phyloP scores from a whole-genome alignment of 768 basidiomycete genomes.

The Pleurotus tuoliensis region DNA sequence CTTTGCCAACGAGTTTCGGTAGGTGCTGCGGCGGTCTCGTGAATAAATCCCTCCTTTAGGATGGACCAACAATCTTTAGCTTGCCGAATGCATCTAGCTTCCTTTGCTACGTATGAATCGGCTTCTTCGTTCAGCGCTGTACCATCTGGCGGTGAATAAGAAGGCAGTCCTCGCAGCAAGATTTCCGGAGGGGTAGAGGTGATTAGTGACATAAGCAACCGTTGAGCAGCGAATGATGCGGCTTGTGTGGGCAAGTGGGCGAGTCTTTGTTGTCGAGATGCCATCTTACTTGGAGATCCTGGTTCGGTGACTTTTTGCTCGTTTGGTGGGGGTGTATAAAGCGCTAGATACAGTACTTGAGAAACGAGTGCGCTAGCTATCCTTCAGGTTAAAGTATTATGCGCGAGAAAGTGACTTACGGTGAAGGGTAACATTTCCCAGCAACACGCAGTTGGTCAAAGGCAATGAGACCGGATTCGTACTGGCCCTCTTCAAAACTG shows the following conservation, averaged over 20 bases:
- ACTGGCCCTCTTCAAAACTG: slow-evolving; percentile 75
- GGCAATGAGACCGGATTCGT: slow-evolving; percentile 59
- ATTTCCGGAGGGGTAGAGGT: slow-evolving; percentile 52
- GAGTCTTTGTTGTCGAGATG: slow-evolving; percentile 32
- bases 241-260: slow-evolving; percentile 34
- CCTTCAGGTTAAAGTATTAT: slow-evolving; percentile 5
- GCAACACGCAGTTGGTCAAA: slow-evolving; percentile 58
- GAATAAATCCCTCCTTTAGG: slow-evolving; percentile 50
- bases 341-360: slow-evolving; percentile 66
- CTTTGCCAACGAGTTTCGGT: slow-evolving; percentile 28
- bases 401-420: slow-evolving; percentile 35
- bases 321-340: slow-evolving; percentile 45
- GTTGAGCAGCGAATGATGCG: slow-evolving; percentile 48
- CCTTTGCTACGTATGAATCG: slow-evolving; percentile 56
- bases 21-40: slow-evolving; percentile 24
- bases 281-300: slow-evolving; percentile 48
- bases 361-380: slow-evolving; percentile 53
- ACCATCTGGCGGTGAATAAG: slow-evolving; percentile 25
- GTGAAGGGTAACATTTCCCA: slow-evolving; percentile 46
- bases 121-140: slow-evolving; percentile 28
- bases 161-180: slow-evolving; percentile 53
- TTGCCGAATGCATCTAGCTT: slow-evolving; percentile 48
- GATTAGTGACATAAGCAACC: slow-evolving; percentile 51
- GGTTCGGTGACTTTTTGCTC: slow-evolving; percentile 22
- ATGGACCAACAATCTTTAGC: slow-evolving; percentile 62